Base-by-base conservation (phyloP, 2,329 filamentous ascomycete species). In the Alternaria alternata region DNA sequence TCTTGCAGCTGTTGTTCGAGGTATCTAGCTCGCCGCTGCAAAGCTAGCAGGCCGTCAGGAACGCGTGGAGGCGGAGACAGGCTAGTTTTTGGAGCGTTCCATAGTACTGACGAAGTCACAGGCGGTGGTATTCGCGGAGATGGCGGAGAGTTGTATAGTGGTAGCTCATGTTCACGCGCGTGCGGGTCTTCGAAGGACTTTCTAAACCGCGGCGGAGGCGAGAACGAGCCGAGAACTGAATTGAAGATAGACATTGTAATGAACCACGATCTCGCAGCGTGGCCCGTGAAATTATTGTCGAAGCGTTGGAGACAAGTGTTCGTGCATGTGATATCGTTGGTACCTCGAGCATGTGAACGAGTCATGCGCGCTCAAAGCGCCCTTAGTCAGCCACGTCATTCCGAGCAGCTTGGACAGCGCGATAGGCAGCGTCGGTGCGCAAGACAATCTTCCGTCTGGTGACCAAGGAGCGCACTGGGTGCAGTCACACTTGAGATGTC, bases 1-100 rank as follows among this genome's bases (percentile, higher is more conserved):
- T 80, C 79, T 72, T 89, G 87, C 9, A 89, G 79, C 61, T 86
- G 84, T 53, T 81, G 81, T 68, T 89, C 82, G 9, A 89, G 82
- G 64, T 86, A 78, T 57, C 80, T 81, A 26, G 86, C 81, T 69
- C 84, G 81, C 58, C 85, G 80, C 64, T 84, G 81, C 58, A 87
- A 73, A 28, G 81, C 79, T n/a, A 85, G 71, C 28, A 86, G 76
- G 55, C 83, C 69, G 34, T 80, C 77, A 4, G 77, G 75, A 9
- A 78, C 65, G 24, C 71, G 73, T 30, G 68, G 62, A 34, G 64
- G 67, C 8, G 73, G 69, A 20, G 71, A 68, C 4, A 77, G 42
- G 7, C 54, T 67, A 24, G 70, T 54, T 44, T 61, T 67, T 5
- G 73, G 72, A 2, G 69, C 66, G 42, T 36, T 74, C 74, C 74